phyloP scores from a whole-genome alignment of 495 filamentous ascomycete species.

The Neurospora sp. region DNA sequence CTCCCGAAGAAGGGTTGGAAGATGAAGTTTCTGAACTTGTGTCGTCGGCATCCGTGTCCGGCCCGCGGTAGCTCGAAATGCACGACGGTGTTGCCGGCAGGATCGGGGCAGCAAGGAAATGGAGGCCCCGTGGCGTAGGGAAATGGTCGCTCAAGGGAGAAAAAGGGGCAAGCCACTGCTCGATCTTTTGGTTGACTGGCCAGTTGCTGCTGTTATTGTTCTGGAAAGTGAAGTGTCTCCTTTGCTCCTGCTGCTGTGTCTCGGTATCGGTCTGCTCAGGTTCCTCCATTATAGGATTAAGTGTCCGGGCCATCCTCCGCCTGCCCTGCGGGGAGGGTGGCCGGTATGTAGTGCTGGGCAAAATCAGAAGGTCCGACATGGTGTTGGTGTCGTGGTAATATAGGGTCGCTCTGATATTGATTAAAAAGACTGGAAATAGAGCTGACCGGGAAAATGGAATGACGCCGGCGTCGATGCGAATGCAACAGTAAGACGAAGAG shows the following conservation, averaged over 20 bases:
- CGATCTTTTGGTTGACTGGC: constrained; percentile 38
- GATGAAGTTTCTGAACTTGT: constrained; percentile 39
- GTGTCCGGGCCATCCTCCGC: constrained; percentile 46
- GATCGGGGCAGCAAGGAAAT: constrained; percentile 47
- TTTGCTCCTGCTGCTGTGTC: constrained; percentile 17
- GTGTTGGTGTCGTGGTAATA: constrained; percentile 18
- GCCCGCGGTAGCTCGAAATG: constrained; percentile 21
- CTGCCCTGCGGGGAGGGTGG: constrained; percentile 60
- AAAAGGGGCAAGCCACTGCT: constrained; percentile 31
- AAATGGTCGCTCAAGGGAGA: constrained; percentile 52
- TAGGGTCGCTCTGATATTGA: background rate
- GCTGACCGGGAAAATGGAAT: constrained; percentile 12
- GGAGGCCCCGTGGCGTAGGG: constrained; percentile 47
- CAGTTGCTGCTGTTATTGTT: background rate
- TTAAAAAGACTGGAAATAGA: constrained; percentile 8
- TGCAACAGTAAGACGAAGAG: constrained; percentile 19
- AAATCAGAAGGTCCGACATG: constrained; percentile 50
- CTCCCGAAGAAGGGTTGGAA: constrained; percentile 40
- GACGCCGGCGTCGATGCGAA: constrained; percentile 35
- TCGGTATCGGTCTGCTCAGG: constrained; percentile 23
- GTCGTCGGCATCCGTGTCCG: constrained; percentile 28
- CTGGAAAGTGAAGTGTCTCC: background rate
- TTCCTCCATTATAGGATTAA: constrained; percentile 88
- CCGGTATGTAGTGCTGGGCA: constrained; percentile 49
- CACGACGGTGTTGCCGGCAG: constrained; percentile 35